phyloP scores from a whole-genome alignment of 352 stramenopile species.

The Thalassiosira livingstoniorum region DNA sequence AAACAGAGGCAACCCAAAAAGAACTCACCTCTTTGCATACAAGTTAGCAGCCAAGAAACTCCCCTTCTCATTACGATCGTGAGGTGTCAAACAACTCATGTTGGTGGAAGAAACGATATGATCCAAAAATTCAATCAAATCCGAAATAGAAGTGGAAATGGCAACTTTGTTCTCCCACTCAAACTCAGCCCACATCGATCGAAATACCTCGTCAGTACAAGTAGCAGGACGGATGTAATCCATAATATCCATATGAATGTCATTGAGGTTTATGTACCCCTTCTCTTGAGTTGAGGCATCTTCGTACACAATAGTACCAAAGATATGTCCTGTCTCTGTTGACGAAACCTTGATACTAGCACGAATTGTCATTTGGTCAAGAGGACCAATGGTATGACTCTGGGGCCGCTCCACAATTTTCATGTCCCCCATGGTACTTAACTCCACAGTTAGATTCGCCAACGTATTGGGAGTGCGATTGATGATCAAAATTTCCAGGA shows the following conservation, averaged over 20 bases:
- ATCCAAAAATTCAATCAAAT: slow-evolving; percentile 97
- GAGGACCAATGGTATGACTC: slow-evolving; percentile 96
- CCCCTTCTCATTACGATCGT: slow-evolving; percentile 72
- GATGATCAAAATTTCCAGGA: slow-evolving; percentile 98
- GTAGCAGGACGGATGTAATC: slow-evolving; percentile 98
- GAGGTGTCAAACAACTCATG: slow-evolving; percentile 98
- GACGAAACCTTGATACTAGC: slow-evolving; percentile 99
- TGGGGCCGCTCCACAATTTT: slow-evolving; percentile 99
- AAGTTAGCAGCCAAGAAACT: slow-evolving; percentile 88
- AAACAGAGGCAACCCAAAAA: slow-evolving; percentile 8
- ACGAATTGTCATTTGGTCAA: slow-evolving; percentile 96
- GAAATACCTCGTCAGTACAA: slow-evolving; percentile 96
- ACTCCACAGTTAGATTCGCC: slow-evolving; percentile 98
- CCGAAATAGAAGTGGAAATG: slow-evolving; percentile 91
- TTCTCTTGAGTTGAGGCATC: slow-evolving; percentile 94
- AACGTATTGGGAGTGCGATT: slow-evolving; percentile 98
- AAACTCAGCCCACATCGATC: slow-evolving; percentile 99
- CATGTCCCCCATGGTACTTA: slow-evolving; percentile 99
- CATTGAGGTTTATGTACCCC: slow-evolving; percentile 99
- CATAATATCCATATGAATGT: slow-evolving; percentile 99
- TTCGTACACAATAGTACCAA: slow-evolving; percentile 99
- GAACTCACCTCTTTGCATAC: slow-evolving; percentile 86
- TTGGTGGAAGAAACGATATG: slow-evolving; percentile 99
- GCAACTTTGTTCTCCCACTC: slow-evolving; percentile 99
- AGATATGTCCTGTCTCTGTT: slow-evolving; percentile 99